Base-by-base conservation (phyloP, 768 basidiomycete genomes). In the Lepiota venenata region DNA sequence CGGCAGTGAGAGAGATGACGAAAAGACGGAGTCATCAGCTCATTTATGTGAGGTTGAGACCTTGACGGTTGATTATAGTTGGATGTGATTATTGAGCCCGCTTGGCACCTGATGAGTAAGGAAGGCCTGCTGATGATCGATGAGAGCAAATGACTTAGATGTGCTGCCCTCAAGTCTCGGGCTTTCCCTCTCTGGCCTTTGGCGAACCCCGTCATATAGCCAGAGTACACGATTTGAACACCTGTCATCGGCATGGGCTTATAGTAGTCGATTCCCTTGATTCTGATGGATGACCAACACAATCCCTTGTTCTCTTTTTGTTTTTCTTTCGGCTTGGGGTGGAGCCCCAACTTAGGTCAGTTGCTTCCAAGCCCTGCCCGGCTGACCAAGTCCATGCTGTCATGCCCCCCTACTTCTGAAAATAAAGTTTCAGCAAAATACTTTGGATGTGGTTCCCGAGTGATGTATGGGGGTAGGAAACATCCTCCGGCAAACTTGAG, bases 251-350 rank as follows among this genome's bases (percentile, higher is more conserved):
- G 41, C 32, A 32, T 32, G 8, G 8, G 22, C 15, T 10, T 21
- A 41, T 25, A 52, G 41, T 27, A 20, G 35, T 52, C 32, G 35
- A 43, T 44, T 52, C 22, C 43, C 16, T 44, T 18, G 29, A 18
- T 41, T 43, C 50, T 52, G 50, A 52, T 52, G 42, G 50, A 43
- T 21, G 50, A 21, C 32, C 3, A 32, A 32, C 32, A 32, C 9
- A 18, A 14, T 20, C 41, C 32, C 40, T 52, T 52, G 50, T 52
- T 52, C 50, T 52, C 50, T 51, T 51, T 51, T 51, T 42, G 50
- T 43, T 11, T 39, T 51, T 25, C 32, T 32, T 3, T 32, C 42
- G 50, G 50, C 16, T 9, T 50, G 15, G 41, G 20, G 42, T 35
- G 41, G 50, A 36, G 29, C 50, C 32, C 50, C 50, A 40, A 44